phyloP scores from a whole-genome alignment of 148 eudicot genomes.

The Pouteria glomerata region DNA sequence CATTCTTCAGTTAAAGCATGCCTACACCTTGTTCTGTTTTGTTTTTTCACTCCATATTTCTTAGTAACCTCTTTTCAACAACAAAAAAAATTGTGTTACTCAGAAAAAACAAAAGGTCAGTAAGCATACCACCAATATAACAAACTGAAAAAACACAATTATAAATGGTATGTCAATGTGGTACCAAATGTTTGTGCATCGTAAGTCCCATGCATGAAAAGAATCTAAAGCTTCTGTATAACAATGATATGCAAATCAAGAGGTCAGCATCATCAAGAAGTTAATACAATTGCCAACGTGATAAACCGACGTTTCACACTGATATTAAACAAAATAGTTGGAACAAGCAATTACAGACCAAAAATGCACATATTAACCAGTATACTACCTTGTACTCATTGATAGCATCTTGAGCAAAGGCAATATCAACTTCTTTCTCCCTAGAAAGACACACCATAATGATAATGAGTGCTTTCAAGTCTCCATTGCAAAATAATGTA shows the following conservation, averaged over 20 bases:
- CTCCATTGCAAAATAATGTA: neutral
- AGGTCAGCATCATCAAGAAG: neutral
- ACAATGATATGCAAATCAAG: neutral
- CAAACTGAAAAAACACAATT: neutral
- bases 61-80: neutral
- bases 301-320: neutral
- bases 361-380: neutral
- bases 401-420: constrained; percentile 82
- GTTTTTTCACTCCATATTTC: neutral
- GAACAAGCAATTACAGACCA: neutral
- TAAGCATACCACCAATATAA: neutral
- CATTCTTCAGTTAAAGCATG: neutral
- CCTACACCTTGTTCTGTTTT: neutral
- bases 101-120: neutral
- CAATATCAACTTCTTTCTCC: constrained; percentile 87
- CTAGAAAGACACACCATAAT: constrained; percentile 32
- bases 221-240: neutral
- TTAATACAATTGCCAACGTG: neutral
- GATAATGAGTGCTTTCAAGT: neutral
- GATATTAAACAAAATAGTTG: neutral
- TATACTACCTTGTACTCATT: constrained; percentile 72
- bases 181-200: neutral
- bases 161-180: neutral
- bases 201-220: neutral
- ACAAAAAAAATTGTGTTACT: too few relatives aligned